Evolutionary conservation across 2,329 filamentous ascomycete genomes (phyloP), one percentile per base, ranked within the genome.

Genomic region (Cordyceps javanica): DNA sequence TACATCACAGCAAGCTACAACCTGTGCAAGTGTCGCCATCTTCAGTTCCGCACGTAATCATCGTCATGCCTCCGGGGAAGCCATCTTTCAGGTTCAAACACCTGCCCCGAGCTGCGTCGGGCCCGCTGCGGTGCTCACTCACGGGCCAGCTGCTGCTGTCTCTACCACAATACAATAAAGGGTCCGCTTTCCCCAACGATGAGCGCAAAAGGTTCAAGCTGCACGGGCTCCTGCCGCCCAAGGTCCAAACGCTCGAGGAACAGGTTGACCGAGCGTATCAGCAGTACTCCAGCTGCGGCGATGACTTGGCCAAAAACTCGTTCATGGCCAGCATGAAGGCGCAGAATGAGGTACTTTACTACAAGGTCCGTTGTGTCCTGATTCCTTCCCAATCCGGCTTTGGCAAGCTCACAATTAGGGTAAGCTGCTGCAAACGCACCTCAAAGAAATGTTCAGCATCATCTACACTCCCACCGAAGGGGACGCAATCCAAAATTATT

Each of bases 391-490:
- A n/a, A n/a, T n/a, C n/a, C n/a, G n/a, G n/a, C n/a, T n/a, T n/a
- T n/a, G n/a, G n/a, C n/a, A n/a, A n/a, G n/a, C n/a, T n/a, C n/a
- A n/a, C n/a, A n/a, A n/a, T n/a, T n/a, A n/a, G n/a, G 5, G 11
- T 16, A 11, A 90, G 82, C 78, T 95, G 10, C 78, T 94, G 8
- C 81, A 89, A 68, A 83, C 89, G 5, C 87, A 96, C 65, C 73
- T 96, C 21, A 86, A 89, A 62, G 90, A 96, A 67, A 94, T 96
- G 89, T 92, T 95, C 67, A 85, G 87, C 41, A 77, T 96, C n/a
- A 89, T 96, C 28, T 96, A 96, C 67, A 96, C 91, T 0, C 91
- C 91, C 0, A 96, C 91, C 0, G 91, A 96, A 72, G 90, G 89
- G 9, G 90, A 95, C 41, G 91, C 91, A 0, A 96, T 96, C 52